Evolutionary conservation across 2,329 filamentous ascomycete species (phyloP).

Genomic region (Coniella vitis): DNA sequence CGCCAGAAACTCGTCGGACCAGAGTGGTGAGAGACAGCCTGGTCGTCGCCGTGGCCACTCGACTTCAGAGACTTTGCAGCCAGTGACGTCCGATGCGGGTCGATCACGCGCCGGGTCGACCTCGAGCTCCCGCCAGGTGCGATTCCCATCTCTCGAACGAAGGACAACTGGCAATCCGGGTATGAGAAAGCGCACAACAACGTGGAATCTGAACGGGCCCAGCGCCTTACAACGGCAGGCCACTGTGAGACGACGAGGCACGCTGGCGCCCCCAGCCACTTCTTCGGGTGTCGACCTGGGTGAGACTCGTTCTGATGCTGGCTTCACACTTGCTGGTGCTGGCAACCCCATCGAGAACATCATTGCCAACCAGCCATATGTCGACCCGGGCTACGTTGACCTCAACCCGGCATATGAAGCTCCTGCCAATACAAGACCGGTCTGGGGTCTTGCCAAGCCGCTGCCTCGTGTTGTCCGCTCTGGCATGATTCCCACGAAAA

Average conservation of each 20-base stretch:
- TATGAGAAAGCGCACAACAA: slow-evolving; percentile 13
- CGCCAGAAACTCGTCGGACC: neutral
- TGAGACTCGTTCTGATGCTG: slow-evolving; percentile 6
- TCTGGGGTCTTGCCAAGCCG: slow-evolving; percentile 48
- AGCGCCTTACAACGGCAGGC: slow-evolving; percentile 8
- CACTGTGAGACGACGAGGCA: slow-evolving; percentile 9
- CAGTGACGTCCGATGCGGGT: slow-evolving; percentile 7
- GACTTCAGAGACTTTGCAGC: slow-evolving; percentile 6
- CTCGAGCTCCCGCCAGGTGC: slow-evolving; percentile 4
- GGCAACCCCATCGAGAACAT: slow-evolving; percentile 11
- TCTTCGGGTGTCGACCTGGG: slow-evolving; percentile 8
- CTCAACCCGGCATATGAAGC: slow-evolving; percentile 50
- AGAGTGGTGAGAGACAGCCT: neutral
- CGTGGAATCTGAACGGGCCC: slow-evolving; percentile 14
- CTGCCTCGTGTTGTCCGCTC: slow-evolving; percentile 45
- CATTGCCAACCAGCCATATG: slow-evolving; percentile 33
- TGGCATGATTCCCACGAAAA: slow-evolving; percentile 43
- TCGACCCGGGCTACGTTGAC: slow-evolving; percentile 46
- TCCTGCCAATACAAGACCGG: slow-evolving; percentile 38
- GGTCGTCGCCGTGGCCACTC: slow-evolving; percentile 9
- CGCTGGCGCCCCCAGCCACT: slow-evolving; percentile 2
- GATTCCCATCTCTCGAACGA: slow-evolving; percentile 4
- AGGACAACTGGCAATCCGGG: slow-evolving; percentile 3
- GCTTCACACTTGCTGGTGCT: slow-evolving; percentile 14
- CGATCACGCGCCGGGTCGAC: slow-evolving; percentile 11